These are phyloP conservation scores for Boletellus emodensis DNA, from an alignment of 768 basidiomycete genomes.

Conservation along the genomic window DNA sequence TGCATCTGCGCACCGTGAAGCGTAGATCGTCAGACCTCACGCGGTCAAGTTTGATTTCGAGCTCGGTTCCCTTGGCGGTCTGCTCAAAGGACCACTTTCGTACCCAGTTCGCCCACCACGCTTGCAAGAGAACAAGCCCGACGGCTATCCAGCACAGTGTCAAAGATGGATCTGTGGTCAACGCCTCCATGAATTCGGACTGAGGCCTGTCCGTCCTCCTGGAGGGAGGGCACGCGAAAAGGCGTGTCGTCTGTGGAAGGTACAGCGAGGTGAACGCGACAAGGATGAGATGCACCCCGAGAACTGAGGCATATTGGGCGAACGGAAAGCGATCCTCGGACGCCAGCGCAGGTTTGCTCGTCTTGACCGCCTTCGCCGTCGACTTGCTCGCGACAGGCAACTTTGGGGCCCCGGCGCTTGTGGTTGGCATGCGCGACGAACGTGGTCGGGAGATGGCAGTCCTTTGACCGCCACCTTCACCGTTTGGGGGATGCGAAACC, in stretches of 20 bases:
- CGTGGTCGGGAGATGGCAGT: neutral
- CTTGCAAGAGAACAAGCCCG: slow-evolving; percentile 53
- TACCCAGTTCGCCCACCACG: slow-evolving; percentile 73
- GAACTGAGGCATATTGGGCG: slow-evolving; percentile 58
- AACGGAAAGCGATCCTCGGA: slow-evolving; percentile 41
- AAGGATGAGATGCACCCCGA: slow-evolving; percentile 65
- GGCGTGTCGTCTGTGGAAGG: slow-evolving; percentile 58
- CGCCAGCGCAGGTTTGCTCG: neutral
- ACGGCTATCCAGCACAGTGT: slow-evolving; percentile 56
- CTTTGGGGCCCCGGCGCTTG: neutral
- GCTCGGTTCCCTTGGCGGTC: slow-evolving; percentile 37
- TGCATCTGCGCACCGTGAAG: slow-evolving; percentile 35
- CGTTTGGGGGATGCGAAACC: neutral
- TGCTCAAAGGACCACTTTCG: slow-evolving; percentile 53
- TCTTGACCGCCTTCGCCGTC: neutral
- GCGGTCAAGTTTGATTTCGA: slow-evolving; percentile 42
- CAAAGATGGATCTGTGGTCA: slow-evolving; percentile 56
- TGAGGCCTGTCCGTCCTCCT: slow-evolving; percentile 58
- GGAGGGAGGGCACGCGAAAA: slow-evolving; percentile 37
- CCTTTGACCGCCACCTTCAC: neutral
- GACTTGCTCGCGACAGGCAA: slow-evolving; percentile 1
- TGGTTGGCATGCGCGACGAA: slow-evolving; percentile 1
- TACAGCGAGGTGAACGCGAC: slow-evolving; percentile 63
- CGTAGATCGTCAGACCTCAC: slow-evolving; percentile 36
- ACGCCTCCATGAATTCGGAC: slow-evolving; percentile 59